Conservation (phyloP, 1,139 yeast genomes). For the Debaryomyces psychrophilus region DNA sequence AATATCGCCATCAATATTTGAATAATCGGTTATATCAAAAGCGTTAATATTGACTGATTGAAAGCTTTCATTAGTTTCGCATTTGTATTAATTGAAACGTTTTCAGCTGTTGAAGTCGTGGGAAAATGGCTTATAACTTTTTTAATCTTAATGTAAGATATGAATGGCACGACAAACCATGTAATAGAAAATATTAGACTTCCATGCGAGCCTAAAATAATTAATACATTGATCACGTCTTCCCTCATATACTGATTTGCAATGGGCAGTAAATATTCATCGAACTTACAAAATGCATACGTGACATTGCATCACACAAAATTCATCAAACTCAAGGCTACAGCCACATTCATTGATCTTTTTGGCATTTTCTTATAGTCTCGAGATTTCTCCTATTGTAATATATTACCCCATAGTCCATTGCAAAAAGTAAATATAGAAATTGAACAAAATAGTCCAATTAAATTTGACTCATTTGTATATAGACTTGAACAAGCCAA, state of each 20-base stretch:
- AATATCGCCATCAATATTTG: too few species aligned
- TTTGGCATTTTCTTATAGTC: constrained; percentile 19
- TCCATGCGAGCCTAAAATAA: constrained; percentile 4
- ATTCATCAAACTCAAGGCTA: background rate
- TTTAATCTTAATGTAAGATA: constrained; percentile 32
- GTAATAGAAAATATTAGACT: constrained; percentile 14
- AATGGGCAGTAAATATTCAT: background rate
- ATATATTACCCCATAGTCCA: constrained; percentile 38
- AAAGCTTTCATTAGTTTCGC: too few species aligned
- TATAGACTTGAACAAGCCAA: constrained; percentile 6
- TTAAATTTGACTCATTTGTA: constrained; percentile 9
- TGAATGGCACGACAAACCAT: constrained; percentile 22
- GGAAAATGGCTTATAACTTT: constrained; percentile 36
- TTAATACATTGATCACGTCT: background rate
- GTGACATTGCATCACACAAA: constrained; percentile 6
- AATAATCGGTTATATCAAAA: too few species aligned
- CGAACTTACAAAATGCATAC: background rate
- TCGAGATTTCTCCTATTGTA: constrained; percentile 21
- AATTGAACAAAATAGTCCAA: constrained; percentile 14
- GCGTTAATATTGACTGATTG: too few species aligned
- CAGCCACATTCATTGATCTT: constrained; percentile 28
- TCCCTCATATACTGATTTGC: too few species aligned
- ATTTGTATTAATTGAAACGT: too few species aligned
- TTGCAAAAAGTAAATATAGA: constrained; percentile 32
- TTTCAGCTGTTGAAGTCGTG: constrained; percentile 22